Evolutionary conservation across 2,329 filamentous ascomycete genomes (phyloP), one percentile per base, ranked within the genome.

Genomic region (Fusarium chuoi): DNA sequence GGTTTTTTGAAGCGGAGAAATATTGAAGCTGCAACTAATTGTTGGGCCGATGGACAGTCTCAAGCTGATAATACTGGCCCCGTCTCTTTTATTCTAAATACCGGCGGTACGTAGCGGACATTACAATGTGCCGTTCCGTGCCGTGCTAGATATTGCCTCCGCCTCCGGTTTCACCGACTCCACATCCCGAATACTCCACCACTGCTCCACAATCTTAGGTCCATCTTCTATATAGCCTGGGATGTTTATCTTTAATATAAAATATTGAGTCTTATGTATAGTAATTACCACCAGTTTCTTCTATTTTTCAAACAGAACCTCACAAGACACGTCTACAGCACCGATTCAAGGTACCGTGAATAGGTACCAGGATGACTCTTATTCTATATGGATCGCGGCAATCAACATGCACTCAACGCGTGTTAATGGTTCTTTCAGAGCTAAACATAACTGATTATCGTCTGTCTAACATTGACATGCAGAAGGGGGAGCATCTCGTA

Each of bases 11-110:
- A 10, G 18, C 8, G 2, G 0, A 20, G 9, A 6, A 17, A 45
- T 3, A 45, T 7, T 20, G 4, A 20, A 6, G n/a, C 7, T 45
- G 44, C 17, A 9, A 14, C 12, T 45, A 9, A 1, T 12, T 42
- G 1, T 7, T 42, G 15, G 35, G 3, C 14, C 3, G 6, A 36
- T 36, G 3, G 13, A 0, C 2, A 41, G 22, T 4, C 39, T 41
- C 7, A 15, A 15, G 5, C 5, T 9, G 8, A n/a, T 10, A n/a
- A n/a, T 6, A 42, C 9, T 4, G 4, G 14, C 8, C 13, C 10
- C 7, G 18, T 0, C 12, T 20, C 18, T 45, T 45, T 45, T 26
- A 45, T 45, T 12, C 24, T n/a, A 3, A 15, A 14, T 46, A 0
- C 6, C 10, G 18, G 3, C 8, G 0, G 14, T 20, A 45, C 4